These are phyloP conservation scores for Kluyveromyces lactis DNA, from an alignment of 805 yeast genomes.

Conservation along the genomic window DNA sequence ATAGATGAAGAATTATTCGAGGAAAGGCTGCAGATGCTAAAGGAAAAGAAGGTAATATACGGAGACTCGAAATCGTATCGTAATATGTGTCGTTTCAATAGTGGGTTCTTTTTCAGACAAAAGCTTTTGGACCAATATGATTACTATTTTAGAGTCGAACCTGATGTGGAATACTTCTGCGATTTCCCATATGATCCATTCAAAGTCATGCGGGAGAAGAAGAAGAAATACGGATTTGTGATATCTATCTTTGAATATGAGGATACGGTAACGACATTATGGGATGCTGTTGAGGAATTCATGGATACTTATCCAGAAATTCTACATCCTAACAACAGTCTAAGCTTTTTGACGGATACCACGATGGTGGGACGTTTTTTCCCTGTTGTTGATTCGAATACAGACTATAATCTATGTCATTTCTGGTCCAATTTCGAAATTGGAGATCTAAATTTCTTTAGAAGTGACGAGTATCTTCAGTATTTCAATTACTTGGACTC, in stretches of 20 bases:
- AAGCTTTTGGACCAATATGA: conserved; percentile 63
- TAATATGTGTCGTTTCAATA: conserved; percentile 93
- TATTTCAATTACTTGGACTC: conserved; percentile 58
- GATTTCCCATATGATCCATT: conserved; percentile 84
- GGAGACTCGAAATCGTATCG: conserved; percentile 64
- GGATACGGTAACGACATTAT: conserved; percentile 79
- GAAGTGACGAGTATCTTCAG: conserved; percentile 51
- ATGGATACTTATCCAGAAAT: conserved; percentile 45
- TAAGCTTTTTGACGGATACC: conserved; percentile 43
- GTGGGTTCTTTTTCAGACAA: conserved; percentile 84
- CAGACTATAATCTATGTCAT: conserved; percentile 72
- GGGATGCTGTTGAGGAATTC: conserved; percentile 64
- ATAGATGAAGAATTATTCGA: conserved; percentile 53
- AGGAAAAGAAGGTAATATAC: conserved; percentile 45
- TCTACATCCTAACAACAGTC: conserved; percentile 30
- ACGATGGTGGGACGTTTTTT: conserved; percentile 35
- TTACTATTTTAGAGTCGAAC: conserved; percentile 94
- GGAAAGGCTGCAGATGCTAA: conserved; percentile 37
- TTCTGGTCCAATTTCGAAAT: conserved; percentile 86
- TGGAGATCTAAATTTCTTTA: conserved; percentile 61
- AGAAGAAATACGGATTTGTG: conserved; percentile 81
- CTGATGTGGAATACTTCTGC: conserved; percentile 80
- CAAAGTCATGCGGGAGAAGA: conserved; percentile 62
- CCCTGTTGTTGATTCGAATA: conserved; percentile 37
- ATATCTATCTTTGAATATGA: conserved; percentile 74